Conservation (phyloP, 345 rosid species). For the Lepidium aucheri region DNA sequence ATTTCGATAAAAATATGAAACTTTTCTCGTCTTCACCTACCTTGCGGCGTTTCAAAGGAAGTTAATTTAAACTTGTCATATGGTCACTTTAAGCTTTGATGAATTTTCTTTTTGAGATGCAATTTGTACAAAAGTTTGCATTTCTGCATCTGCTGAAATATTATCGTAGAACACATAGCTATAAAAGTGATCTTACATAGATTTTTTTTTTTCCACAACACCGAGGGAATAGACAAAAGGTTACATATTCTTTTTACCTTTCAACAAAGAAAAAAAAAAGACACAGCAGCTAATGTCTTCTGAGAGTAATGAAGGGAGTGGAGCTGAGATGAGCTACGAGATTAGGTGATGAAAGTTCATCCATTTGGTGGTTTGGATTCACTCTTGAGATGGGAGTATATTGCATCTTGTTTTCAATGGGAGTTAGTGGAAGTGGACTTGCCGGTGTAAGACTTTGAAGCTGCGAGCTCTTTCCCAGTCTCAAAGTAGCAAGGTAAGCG, state of each 20-base stretch:
- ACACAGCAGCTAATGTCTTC: slow-evolving; percentile 29
- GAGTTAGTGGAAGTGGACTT: slow-evolving; percentile 45
- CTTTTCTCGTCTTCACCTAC: not conserved
- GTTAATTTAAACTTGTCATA: not conserved
- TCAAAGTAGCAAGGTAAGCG: slow-evolving; percentile 46
- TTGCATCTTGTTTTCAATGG: slow-evolving; percentile 52
- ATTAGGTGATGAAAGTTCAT: slow-evolving; percentile 35
- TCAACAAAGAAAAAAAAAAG: slow-evolving; percentile 11
- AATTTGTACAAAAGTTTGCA: not conserved
- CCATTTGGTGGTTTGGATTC: slow-evolving; percentile 30
- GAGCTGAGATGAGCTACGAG: slow-evolving; percentile 41
- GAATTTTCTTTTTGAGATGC: not conserved
- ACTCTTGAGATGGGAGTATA: slow-evolving; percentile 27
- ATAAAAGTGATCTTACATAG: not conserved
- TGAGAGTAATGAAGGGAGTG: slow-evolving; percentile 47
- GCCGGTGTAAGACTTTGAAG: slow-evolving; percentile 22
- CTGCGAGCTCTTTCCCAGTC: slow-evolving; percentile 33
- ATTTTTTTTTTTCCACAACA: not conserved
- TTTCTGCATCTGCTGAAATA: slow-evolving; percentile 7
- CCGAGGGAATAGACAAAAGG: slow-evolving; percentile 12
- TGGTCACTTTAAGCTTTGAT: not conserved
- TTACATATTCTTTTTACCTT: slow-evolving; percentile 1
- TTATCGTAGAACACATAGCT: slow-evolving; percentile 2
- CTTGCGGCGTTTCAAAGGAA: not conserved
- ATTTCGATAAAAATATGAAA: not conserved